Evolutionary conservation across 2,329 filamentous ascomycete species (phyloP), one percentile per base, ranked within the genome.

Genomic region (Ophiocordyceps camponoti-saundersi): DNA sequence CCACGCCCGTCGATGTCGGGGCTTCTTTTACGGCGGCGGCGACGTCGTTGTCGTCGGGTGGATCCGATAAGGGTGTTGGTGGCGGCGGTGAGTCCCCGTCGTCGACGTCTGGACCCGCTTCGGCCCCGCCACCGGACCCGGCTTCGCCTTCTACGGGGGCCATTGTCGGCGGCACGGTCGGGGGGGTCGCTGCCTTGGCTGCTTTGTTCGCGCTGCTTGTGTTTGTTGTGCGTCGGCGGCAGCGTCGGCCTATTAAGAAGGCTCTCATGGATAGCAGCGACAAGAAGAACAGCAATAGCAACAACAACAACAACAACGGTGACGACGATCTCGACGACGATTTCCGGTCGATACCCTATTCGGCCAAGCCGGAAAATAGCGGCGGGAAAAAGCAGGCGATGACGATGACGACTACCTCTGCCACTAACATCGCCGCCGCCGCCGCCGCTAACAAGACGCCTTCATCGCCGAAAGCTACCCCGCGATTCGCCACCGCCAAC

Each of bases 141-240:
- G 50, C 56, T 36, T 54, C 62, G 40, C 61, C 60, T n/a, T 55
- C 56, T 44, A 67, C 65, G 0, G 71, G 70, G 2, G 69, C 69
- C 39, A 74, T 78, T 32, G 65, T 77, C 3, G 75, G 75, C 23
- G 74, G 71, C 13, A 67, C 66, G 16, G 64, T 79, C 40, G 68
- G 70, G n/a, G 72, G 70, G 16, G 60, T 73, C 0, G 72, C 69
- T 6, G 64, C 64, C 3, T 50, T 75, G 2, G 58, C 66, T 10
- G 62, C 65, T 7, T 50, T 75, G 7, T 50, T 65, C 6, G 65
- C 65, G 0, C 51, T 74, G 0, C 58, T 56, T 20, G 54, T 72
- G 45, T 73, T 65, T 53, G 59, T 71, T 45, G 59, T 67, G 12
- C 18, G 36, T 11, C n/a, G 36, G 8, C n/a, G n/a, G 6, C n/a